Percentiles rank a stretch among this genome's conserved stretches.
phyloP scores from a whole-genome alignment of 2,329 filamentous ascomycete genomes.

The Chaetomiaceae sp. region DNA sequence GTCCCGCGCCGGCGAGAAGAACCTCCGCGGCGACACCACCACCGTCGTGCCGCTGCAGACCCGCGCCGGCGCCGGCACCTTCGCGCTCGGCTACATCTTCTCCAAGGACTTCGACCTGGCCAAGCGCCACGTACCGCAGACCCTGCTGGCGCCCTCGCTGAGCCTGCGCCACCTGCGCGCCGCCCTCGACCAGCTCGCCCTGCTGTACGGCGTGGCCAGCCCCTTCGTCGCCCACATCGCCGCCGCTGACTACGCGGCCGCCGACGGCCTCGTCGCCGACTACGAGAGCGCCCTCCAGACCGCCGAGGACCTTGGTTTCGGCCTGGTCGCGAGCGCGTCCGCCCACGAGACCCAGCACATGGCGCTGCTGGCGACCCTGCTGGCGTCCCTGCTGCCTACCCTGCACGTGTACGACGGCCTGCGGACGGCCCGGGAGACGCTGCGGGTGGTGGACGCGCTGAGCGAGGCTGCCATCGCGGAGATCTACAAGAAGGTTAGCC shows the following conservation, averaged over 20 bases:
- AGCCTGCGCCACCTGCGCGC: conserved; percentile 73
- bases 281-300: conserved; percentile 75
- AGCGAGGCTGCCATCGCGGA: conserved; percentile 57
- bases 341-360: conserved; percentile 92
- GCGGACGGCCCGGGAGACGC: conserved; percentile 64
- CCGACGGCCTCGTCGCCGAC: conserved; percentile 72
- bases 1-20: conserved; percentile 62
- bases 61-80: conserved; percentile 77
- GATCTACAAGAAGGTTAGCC: conserved; percentile 60
- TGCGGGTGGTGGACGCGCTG: conserved; percentile 64
- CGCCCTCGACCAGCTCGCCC: conserved; percentile 83
- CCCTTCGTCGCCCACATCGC: conserved; percentile 90
- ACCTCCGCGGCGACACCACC: conserved; percentile 76
- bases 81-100: conserved; percentile 95
- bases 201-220: conserved; percentile 86
- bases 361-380: conserved; percentile 66
- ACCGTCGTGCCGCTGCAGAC: conserved; percentile 77
- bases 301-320: conserved; percentile 85
- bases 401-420: conserved; percentile 77
- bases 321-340: conserved; percentile 76
- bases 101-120: conserved; percentile 90
- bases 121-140: conserved; percentile 88
- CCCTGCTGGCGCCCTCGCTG: conserved; percentile 78
- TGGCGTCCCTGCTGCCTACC: conserved; percentile 66
- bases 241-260: conserved; percentile 73